Conservation (phyloP, 2,329 filamentous ascomycete species). For the Fusarium citri region DNA sequence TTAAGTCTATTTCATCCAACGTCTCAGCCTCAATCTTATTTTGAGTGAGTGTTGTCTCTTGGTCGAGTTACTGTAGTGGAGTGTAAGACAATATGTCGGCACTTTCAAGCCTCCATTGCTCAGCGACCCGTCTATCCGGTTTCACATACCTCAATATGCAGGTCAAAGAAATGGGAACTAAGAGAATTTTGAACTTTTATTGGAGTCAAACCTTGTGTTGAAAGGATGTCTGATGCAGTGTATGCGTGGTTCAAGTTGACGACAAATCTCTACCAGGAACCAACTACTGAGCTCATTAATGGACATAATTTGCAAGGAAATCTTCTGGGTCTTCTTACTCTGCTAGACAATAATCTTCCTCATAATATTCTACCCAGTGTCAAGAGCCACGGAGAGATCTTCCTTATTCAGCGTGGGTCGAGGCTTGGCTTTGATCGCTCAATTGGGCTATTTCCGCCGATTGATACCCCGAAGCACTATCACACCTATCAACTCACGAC, state of each 20-base stretch:
- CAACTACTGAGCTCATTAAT: too few relatives aligned
- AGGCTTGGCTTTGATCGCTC: not conserved
- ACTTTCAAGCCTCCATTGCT: not conserved
- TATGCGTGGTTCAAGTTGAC: not conserved
- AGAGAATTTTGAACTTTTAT: not conserved
- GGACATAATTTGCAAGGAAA: too few relatives aligned
- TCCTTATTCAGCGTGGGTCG: not conserved
- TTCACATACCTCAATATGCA: not conserved
- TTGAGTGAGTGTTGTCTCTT: not conserved
- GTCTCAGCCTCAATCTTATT: not conserved
- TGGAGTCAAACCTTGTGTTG: too few relatives aligned
- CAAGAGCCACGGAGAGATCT: not conserved
- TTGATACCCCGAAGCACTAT: not conserved
- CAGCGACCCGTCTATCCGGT: not conserved
- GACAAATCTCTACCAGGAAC: not conserved
- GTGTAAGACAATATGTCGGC: not conserved
- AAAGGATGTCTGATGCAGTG: not conserved
- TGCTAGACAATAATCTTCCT: not conserved
- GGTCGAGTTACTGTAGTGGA: not conserved
- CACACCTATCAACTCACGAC: not conserved
- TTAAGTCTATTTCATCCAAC: not conserved
- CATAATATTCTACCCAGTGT: not conserved
- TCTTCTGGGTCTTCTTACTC: not conserved
- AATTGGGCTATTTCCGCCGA: conserved; percentile 3
- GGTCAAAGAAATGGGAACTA: not conserved